A percentile compares a stretch with the other conserved stretches of the same genome.
Conservation (phyloP, 306 rosid genomes). For the Prunus dulcis region DNA sequence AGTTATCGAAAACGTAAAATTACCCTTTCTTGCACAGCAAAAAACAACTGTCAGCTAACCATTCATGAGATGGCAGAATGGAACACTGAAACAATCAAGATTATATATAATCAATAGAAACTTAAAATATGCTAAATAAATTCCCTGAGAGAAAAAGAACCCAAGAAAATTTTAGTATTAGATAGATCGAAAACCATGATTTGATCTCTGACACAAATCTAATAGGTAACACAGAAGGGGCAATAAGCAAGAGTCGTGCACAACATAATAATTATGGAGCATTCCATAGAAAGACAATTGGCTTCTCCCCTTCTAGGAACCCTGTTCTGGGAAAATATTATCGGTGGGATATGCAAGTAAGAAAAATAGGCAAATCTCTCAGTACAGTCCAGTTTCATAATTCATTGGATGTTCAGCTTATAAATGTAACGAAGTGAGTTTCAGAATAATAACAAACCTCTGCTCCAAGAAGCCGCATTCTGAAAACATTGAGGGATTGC, state of each 20-base stretch:
- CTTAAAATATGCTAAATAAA: neutral
- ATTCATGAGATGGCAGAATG: neutral
- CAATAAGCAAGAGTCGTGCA: neutral
- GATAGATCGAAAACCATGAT: neutral
- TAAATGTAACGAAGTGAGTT: constrained; percentile 1
- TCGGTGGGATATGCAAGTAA: too few relatives aligned
- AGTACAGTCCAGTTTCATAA: neutral
- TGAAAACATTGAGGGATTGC: constrained; percentile 91
- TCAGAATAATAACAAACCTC: constrained; percentile 59
- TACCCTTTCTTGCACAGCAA: neutral
- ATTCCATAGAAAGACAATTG: neutral
- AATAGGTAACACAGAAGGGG: neutral
- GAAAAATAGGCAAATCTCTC: neutral
- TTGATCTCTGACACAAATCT: neutral
- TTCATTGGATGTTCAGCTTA: neutral
- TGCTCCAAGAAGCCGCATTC: constrained; percentile 97
- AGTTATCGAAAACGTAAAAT: neutral
- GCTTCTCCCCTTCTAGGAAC: too few relatives aligned
- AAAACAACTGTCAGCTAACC: neutral
- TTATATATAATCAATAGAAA: neutral
- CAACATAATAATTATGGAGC: neutral
- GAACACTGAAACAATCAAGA: neutral
- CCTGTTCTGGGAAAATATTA: too few relatives aligned
- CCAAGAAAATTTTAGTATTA: neutral
- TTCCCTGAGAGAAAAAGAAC: neutral